These are phyloP conservation scores for Biancaea sappan DNA, from an alignment of 306 rosid genomes.

Conservation along the genomic window DNA sequence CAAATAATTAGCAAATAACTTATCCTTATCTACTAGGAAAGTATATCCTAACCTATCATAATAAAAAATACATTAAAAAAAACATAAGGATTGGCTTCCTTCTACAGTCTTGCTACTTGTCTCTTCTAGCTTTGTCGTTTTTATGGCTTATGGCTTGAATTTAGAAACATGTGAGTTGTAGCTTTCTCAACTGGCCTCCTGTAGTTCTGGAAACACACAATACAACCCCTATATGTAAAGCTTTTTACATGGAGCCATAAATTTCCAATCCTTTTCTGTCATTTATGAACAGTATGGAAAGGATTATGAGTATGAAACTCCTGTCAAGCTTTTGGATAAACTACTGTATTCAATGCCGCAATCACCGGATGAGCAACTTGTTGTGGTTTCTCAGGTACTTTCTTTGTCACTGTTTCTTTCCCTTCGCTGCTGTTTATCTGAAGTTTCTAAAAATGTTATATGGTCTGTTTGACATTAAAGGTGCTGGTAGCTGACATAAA, in stretches of 20 bases:
- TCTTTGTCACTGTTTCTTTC: conserved; percentile 18
- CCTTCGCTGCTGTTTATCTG: neutral
- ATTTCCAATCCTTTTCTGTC: conserved; percentile 29
- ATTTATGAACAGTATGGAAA: conserved; percentile 76
- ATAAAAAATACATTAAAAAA: no score
- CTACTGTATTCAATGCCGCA: conserved; percentile 81
- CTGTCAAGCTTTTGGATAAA: conserved; percentile 93
- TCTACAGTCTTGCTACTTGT: conserved; percentile 23
- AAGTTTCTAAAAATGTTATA: conserved; percentile 23
- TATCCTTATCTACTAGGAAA: no score
- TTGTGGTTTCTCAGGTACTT: conserved; percentile 92
- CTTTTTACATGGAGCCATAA: conserved; percentile 23
- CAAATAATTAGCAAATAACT: no score
- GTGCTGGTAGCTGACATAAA: conserved; percentile 96
- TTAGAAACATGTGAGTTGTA: neutral
- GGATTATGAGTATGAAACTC: conserved; percentile 91
- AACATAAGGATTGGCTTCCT: no score
- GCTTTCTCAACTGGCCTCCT: neutral
- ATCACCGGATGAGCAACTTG: conserved; percentile 87
- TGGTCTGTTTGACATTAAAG: conserved; percentile 47
- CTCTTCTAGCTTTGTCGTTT: conserved; percentile 16
- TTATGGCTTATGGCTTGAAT: conserved; percentile 15
- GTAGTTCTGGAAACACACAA: neutral
- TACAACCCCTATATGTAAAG: conserved; percentile 20
- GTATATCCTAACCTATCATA: no score